Conservation (phyloP, 2,329 filamentous ascomycete genomes). For the Epichloe sp. region DNA sequence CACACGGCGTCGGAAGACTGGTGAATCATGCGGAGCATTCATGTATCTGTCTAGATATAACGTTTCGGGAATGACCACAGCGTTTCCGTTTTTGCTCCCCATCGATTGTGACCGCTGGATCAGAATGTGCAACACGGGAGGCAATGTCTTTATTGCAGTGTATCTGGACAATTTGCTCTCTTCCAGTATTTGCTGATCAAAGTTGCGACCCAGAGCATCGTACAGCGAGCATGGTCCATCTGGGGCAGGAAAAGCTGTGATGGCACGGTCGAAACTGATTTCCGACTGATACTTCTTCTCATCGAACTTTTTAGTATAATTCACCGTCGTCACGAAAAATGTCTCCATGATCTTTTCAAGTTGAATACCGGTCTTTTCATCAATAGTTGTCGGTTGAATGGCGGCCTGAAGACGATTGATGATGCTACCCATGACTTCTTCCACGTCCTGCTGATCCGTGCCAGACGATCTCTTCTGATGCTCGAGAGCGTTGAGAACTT, state of each 20-base stretch:
- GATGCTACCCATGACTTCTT: slow-evolving; percentile 88
- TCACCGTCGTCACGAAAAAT: slow-evolving; percentile 49
- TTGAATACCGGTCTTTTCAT: slow-evolving; percentile 56
- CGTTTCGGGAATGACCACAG: slow-evolving; percentile 65
- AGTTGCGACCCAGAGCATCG: slow-evolving; percentile 71
- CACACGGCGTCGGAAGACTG: slow-evolving; percentile 50
- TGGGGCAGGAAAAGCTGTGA: slow-evolving; percentile 45
- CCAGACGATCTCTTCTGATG: slow-evolving; percentile 34
- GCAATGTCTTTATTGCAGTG: slow-evolving; percentile 60
- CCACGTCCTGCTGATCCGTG: slow-evolving; percentile 80
- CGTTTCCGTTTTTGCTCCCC: slow-evolving; percentile 60
- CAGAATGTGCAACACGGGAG: slow-evolving; percentile 78
- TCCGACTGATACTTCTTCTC: slow-evolving; percentile 27
- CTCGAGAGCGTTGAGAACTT: slow-evolving; percentile 31
- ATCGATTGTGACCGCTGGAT: slow-evolving; percentile 74
- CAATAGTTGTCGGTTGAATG: slow-evolving; percentile 57
- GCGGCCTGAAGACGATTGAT: slow-evolving; percentile 84
- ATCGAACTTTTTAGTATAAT: slow-evolving; percentile 42
- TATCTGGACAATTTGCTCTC: slow-evolving; percentile 50
- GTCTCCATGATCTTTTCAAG: slow-evolving; percentile 64
- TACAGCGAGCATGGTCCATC: slow-evolving; percentile 53
- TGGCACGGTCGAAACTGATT: slow-evolving; percentile 46
- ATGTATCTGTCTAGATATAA: slow-evolving; percentile 85
- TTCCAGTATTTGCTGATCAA: slow-evolving; percentile 65
- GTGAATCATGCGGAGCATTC: slow-evolving; percentile 47